Base-by-base conservation (phyloP, 352 stramenopile species). In the Globisporangium cylindrosporum region DNA sequence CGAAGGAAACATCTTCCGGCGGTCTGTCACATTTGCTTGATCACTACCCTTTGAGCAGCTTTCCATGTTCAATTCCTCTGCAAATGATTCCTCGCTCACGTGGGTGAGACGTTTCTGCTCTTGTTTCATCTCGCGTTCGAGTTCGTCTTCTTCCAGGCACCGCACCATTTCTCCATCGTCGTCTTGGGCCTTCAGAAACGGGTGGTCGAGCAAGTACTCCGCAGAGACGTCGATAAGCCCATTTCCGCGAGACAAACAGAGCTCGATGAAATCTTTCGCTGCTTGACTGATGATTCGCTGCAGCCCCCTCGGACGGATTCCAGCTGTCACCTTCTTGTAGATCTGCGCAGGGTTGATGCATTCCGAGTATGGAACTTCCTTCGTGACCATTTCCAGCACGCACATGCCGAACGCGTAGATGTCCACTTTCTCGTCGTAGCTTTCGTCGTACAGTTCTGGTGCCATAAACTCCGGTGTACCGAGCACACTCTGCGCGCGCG, bases 371-470 rank as follows among this genome's bases (percentile, higher is more conserved):
- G 97, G 98, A 46, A 98, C 94, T 71, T 99, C 96, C 74, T 99
- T 98, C 10, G 97, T 99, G 71, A 99, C 97, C 86, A 99, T 99
- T 83, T 99, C 98, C 38, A 99, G 78, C 46, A 99, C 91, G 73
- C 97, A 99, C 97, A 99, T 99, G 32, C 97, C 98, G 81, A 99
- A 99, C 20, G 98, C 97, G 73, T 99, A 99, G 66, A 99, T 91
- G 59, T 97, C 87, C 29, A 95, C 95, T 72, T 99, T 99, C 73
- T 99, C 96, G 67, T 99, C 94, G 74, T 99, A 99, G 60, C 81
- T 96, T 75, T 99, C 97, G 62, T 99, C 97, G 74, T 99, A 99
- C 32, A 99, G 85, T 73, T 99, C 98, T 0, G 98, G 98, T 2
- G 98, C 97, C 98, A 99, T 99, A 73, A 99, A 99, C 76, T 99